Conservation (phyloP, 345 rosid species). For the Corymbia maculata region DNA sequence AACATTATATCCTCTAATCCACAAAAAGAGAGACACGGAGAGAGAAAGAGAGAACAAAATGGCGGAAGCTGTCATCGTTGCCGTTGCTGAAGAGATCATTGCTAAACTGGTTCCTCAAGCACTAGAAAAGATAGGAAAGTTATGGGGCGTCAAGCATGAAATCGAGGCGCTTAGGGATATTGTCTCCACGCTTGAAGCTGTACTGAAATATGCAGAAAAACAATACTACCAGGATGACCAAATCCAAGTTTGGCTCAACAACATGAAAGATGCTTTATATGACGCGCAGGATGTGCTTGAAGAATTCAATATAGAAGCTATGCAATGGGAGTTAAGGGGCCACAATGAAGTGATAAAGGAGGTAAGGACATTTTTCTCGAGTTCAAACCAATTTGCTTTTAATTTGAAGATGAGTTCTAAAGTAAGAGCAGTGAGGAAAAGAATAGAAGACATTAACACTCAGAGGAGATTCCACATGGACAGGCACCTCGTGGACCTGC, state of each 20-base stretch:
- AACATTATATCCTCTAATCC: not conserved
- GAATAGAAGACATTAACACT: not conserved
- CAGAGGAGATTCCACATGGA: not conserved
- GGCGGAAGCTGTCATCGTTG: not conserved
- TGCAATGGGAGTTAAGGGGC: not conserved
- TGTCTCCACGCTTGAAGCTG: not conserved
- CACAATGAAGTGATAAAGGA: not conserved
- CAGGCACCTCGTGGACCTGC: too few species aligned
- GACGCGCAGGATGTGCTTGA: slow-evolving; percentile 24
- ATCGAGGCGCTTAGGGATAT: fast-evolving
- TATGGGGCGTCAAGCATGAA: not conserved
- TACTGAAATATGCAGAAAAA: slow-evolving; percentile 7
- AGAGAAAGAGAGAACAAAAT: not conserved
- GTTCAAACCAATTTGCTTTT: not conserved
- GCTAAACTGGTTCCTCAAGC: not conserved
- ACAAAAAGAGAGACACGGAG: not conserved
- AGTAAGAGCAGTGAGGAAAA: not conserved
- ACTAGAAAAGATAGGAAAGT: fast-evolving
- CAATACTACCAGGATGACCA: not conserved
- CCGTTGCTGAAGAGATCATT: not conserved
- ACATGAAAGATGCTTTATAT: slow-evolving; percentile 7
- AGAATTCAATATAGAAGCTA: slow-evolving; percentile 7
- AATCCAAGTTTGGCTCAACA: slow-evolving; percentile 9
- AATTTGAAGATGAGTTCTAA: not conserved
- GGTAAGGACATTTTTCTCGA: slow-evolving; percentile 1